A percentile compares a stretch with the other conserved stretches of the same genome.
These are phyloP conservation scores for Trifolium subterraneum DNA, from an alignment of 306 rosid genomes.

Conservation along the genomic window DNA sequence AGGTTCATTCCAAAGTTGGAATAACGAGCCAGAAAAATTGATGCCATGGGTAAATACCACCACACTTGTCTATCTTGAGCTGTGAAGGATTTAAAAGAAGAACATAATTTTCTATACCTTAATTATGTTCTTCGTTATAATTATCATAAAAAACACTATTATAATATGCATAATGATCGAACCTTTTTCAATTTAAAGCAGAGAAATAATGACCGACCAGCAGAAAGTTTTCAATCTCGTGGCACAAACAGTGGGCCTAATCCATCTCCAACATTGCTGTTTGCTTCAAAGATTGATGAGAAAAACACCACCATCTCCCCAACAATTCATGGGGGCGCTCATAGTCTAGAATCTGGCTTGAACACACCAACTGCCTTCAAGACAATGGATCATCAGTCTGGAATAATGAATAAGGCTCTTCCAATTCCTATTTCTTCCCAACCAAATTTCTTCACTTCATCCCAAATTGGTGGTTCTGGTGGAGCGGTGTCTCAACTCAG, in stretches of 20 bases:
- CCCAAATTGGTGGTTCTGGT: conserved; percentile 47
- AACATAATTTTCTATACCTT: background rate
- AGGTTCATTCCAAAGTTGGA: conserved; percentile 83
- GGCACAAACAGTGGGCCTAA: conserved; percentile 55
- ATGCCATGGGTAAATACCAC: conserved; percentile 73
- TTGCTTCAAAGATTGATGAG: conserved; percentile 67
- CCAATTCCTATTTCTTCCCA: conserved; percentile 61
- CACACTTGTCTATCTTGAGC: conserved; percentile 25
- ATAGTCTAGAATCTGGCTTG: conserved; percentile 63
- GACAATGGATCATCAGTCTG: conserved; percentile 59
- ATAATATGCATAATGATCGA: background rate
- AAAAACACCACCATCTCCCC: conserved; percentile 58
- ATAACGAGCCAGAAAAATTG: conserved; percentile 64
- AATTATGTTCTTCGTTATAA: background rate
- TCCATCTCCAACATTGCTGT: conserved; percentile 69
- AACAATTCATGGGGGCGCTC: conserved; percentile 55
- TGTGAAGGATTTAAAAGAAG: conserved; percentile 26
- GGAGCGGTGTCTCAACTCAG: conserved; percentile 57
- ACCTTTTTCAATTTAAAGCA: conserved; percentile 42
- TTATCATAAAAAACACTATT: background rate
- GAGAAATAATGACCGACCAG: conserved; percentile 67
- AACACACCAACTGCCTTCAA: conserved; percentile 64
- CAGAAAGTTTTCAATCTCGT: conserved; percentile 63
- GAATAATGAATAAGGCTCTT: conserved; percentile 56
- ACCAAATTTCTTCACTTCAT: conserved; percentile 62